A percentile compares a stretch with the other conserved stretches of the same genome.
phyloP scores from a whole-genome alignment of 192 early-diverging fungal species.

The Entomortierella chlamydospora region DNA sequence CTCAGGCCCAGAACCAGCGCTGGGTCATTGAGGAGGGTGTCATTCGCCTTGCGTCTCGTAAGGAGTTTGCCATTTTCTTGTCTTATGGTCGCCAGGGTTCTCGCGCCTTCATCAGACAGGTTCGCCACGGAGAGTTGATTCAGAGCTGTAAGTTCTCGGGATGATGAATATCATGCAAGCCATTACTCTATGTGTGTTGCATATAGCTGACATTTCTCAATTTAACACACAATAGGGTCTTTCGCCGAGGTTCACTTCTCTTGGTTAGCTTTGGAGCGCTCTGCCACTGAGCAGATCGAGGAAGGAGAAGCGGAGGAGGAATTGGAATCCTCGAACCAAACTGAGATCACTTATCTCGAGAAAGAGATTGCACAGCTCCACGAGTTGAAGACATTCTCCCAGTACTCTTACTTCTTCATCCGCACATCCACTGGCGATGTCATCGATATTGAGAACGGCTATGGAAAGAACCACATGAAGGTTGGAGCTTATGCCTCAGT shows the following conservation, averaged over 20 bases:
- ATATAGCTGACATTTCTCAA: neutral
- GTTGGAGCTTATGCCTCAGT: slow-evolving; percentile 39
- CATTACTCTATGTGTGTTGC: too few species aligned
- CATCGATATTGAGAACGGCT: slow-evolving; percentile 44
- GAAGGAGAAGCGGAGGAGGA: slow-evolving; percentile 28
- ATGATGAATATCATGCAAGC: neutral
- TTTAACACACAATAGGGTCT: slow-evolving; percentile 13
- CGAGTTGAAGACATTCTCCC: slow-evolving; percentile 27
- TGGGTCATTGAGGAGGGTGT: slow-evolving; percentile 40
- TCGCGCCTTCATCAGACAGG: slow-evolving; percentile 38
- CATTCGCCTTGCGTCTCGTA: slow-evolving; percentile 33
- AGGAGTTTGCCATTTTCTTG: slow-evolving; percentile 40
- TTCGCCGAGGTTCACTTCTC: slow-evolving; percentile 49
- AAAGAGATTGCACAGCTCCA: slow-evolving; percentile 16
- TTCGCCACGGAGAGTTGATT: slow-evolving; percentile 24
- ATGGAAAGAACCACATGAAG: slow-evolving; percentile 44
- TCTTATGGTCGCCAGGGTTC: slow-evolving; percentile 45
- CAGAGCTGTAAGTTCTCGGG: slow-evolving; percentile 48
- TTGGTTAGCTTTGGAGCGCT: slow-evolving; percentile 44
- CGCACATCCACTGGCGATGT: slow-evolving; percentile 42
- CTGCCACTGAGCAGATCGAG: slow-evolving; percentile 8
- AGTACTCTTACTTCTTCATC: slow-evolving; percentile 43
- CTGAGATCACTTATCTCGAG: slow-evolving; percentile 20
- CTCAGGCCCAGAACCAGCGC: slow-evolving; percentile 27
- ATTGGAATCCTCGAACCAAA: slow-evolving; percentile 2